These are phyloP conservation scores for Fragaria ananassa DNA, from an alignment of 306 rosid genomes.

Conservation along the genomic window DNA sequence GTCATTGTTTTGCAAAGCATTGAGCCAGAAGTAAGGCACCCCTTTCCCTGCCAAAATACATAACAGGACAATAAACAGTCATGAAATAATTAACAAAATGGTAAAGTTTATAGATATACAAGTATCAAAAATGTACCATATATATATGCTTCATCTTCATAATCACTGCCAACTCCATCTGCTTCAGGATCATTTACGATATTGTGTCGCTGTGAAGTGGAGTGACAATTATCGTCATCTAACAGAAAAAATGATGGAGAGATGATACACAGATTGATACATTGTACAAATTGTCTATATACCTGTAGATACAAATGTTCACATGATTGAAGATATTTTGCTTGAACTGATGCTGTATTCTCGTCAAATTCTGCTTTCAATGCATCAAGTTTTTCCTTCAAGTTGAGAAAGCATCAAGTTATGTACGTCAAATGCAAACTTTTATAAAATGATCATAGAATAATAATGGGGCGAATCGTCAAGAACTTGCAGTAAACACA, in stretches of 20 bases:
- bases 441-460: too few species aligned
- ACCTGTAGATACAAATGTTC: constrained; percentile 59
- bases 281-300: background rate
- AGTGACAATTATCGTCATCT: background rate
- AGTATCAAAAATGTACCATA: constrained; percentile 26
- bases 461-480: too few species aligned
- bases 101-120: background rate
- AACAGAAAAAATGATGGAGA: background rate
- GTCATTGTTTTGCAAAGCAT: constrained; percentile 65
- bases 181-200: constrained; percentile 50
- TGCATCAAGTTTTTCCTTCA: constrained; percentile 54
- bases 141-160: constrained; percentile 30
- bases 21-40: constrained; percentile 68
- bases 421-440: too few species aligned
- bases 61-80: background rate
- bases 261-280: background rate
- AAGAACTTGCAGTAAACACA: too few species aligned
- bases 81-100: background rate
- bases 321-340: constrained; percentile 55
- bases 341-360: constrained; percentile 63
- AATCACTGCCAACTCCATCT: constrained; percentile 33
- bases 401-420: background rate
- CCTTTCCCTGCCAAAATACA: constrained; percentile 49
- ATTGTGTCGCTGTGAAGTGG: constrained; percentile 42
- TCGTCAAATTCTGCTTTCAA: constrained; percentile 53